phyloP scores from a whole-genome alignment of 345 rosid species.

The Eutrema heterophyllum region DNA sequence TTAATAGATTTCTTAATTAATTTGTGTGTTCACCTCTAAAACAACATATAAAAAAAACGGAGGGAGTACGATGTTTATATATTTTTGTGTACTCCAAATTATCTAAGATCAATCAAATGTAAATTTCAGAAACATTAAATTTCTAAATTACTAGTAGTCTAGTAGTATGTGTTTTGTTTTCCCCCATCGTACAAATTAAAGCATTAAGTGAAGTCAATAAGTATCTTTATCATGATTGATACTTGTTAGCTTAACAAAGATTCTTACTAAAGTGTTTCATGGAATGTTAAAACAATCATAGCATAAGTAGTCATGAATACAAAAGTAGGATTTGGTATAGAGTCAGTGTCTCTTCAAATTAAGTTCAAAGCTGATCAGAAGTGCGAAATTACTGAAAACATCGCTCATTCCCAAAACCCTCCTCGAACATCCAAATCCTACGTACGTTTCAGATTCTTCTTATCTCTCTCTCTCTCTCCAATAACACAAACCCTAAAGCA shows the following conservation, averaged over 20 bases:
- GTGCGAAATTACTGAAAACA: conserved; percentile 17
- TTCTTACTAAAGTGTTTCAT: conserved; percentile 5
- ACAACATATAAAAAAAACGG: too few relatives aligned
- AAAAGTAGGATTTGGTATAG: conserved; percentile 15
- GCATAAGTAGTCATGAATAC: conserved; percentile 13
- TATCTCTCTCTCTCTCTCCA: not conserved
- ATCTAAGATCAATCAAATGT: not conserved
- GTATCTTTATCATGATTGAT: not conserved
- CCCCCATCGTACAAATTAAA: not conserved
- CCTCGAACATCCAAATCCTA: conserved; percentile 25
- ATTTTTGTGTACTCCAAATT: too few relatives aligned
- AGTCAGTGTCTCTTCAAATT: conserved; percentile 17
- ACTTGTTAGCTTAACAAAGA: not conserved
- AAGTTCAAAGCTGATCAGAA: conserved; percentile 12
- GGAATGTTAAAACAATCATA: conserved; percentile 10
- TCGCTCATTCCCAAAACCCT: conserved; percentile 27
- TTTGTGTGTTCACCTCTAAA: too few relatives aligned
- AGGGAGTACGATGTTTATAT: not conserved
- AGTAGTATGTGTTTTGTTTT: not conserved
- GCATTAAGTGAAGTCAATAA: not conserved
- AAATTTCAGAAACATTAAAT: not conserved
- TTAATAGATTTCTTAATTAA: too few relatives aligned
- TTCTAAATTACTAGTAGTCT: not conserved
- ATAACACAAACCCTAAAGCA: conserved; percentile 22
- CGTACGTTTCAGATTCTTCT: conserved; percentile 2